Evolutionary conservation across 2,329 filamentous ascomycete genomes (phyloP), one percentile per base, ranked within the genome.

Genomic region (Coccinonectria pachysandricola): DNA sequence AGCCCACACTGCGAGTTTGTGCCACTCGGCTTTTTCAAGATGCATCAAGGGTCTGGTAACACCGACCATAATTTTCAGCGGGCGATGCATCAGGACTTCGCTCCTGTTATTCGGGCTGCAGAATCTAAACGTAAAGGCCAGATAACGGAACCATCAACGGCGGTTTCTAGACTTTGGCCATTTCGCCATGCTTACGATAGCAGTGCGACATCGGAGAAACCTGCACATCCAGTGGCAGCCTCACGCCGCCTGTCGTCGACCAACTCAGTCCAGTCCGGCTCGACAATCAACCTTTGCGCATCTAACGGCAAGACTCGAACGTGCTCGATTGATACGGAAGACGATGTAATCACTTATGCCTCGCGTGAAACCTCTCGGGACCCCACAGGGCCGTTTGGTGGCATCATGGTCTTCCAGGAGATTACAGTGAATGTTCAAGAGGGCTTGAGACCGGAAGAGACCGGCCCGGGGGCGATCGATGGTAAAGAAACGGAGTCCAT

Each of bases 21-120:
- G 2, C 75, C 78, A 0, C 54, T 81, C 15, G 66, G 56, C 22
- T 73, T 82, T 37, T 81, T 82, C 57, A 74, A 71, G 37, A 59
- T 68, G 6, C 74, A 76, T 31, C 79, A 83, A 49, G 66, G 77
- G 35, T 64, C 71, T 0, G 68, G 75, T 39, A 58, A 64, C 1
- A 68, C 73, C 36, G 64, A 74, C 22, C 61, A 70, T 4, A 64
- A 63, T 3, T 82, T 83, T 40, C 63, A 67, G 2, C 65, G 70
- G 30, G 64, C 64, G 16, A 62, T 78, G 3, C 68, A 75, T 41
- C 64, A 69, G 34, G 76, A 81, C 35, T 64, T 80, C 31, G 64
- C 65, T 9, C 64, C 61, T 12, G 46, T 69, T 9, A 42, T 66
- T 15, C 54, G 61, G 28, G 19, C 28, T 21, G 31, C 17, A 30